Percentiles rank a stretch among this genome's conserved stretches.
Evolutionary conservation across 192 early-diverging fungal species (phyloP).

Genomic region (Coemansia sp.): DNA sequence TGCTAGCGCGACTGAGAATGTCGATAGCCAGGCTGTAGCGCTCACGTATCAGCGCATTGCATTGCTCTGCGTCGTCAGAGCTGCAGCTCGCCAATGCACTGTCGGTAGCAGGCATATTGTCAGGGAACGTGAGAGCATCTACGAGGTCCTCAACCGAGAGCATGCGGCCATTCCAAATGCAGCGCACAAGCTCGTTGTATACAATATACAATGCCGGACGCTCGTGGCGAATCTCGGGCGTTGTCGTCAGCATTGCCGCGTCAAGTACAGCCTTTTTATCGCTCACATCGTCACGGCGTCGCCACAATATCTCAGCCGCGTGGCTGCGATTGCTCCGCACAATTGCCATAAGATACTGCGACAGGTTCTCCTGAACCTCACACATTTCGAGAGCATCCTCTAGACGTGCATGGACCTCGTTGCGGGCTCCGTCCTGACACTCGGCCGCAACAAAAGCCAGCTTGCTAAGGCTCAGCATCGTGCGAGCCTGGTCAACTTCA

Average conservation of each 20-base stretch:
- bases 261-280: constrained; percentile 27
- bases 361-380: constrained; percentile 27
- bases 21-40: constrained; percentile 35
- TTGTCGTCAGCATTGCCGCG: constrained; percentile 37
- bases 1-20: constrained; percentile 37
- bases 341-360: constrained; percentile 8
- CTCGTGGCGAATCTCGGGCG: constrained; percentile 27
- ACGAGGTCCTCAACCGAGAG: constrained; percentile 29
- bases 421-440: not conserved
- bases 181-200: constrained; percentile 26
- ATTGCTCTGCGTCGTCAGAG: not conserved
- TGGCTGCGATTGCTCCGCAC: constrained; percentile 4
- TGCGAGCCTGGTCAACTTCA: constrained; percentile 25
- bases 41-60: constrained; percentile 13
- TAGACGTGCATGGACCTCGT: constrained; percentile 23
- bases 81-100: not conserved
- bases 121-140: constrained; percentile 35
- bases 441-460: constrained; percentile 29
- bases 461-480: constrained; percentile 45
- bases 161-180: constrained; percentile 19
- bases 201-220: constrained; percentile 34
- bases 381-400: constrained; percentile 45
- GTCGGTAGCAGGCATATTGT: constrained; percentile 7
- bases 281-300: constrained; percentile 11
- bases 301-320: constrained; percentile 4